These are phyloP conservation scores for Thelonectria blattea DNA, from an alignment of 2,329 filamentous ascomycete genomes.

Conservation along the genomic window DNA sequence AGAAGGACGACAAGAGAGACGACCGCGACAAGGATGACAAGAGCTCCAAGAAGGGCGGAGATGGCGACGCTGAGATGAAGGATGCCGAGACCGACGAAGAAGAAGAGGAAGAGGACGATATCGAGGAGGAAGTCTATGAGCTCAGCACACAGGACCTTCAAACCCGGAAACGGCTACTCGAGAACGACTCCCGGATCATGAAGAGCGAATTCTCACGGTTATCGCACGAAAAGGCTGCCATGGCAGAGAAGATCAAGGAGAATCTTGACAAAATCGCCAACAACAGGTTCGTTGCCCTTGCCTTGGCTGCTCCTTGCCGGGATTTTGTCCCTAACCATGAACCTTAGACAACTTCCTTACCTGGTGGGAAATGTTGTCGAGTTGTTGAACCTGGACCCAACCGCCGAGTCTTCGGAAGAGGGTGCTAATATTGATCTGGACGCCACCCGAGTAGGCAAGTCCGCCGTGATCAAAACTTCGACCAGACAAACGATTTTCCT, in stretches of 20 bases:
- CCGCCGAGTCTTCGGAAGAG: constrained; percentile 94
- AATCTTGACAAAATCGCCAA: constrained; percentile 99
- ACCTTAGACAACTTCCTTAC: constrained; percentile 87
- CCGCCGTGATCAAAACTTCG: constrained; percentile 98
- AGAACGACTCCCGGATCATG: constrained; percentile 99
- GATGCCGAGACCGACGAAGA: constrained; percentile 76
- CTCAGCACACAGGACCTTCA: constrained; percentile 94
- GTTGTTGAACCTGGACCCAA: constrained; percentile 93
- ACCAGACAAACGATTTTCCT: constrained; percentile 98
- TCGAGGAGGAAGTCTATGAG: constrained; percentile 91
- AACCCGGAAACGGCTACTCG: constrained; percentile 86
- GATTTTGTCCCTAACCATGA: constrained; percentile 7
- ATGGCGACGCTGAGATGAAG: constrained; percentile 89
- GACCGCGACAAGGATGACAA: constrained; percentile 44
- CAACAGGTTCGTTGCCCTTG: constrained; percentile 72
- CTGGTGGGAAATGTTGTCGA: constrained; percentile 98
- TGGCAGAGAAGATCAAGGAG: constrained; percentile 99
- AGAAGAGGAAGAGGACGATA: constrained; percentile 80
- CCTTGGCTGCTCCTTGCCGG: background rate
- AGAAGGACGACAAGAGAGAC: constrained; percentile 70
- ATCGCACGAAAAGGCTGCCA: constrained; percentile 92
- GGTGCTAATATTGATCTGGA: constrained; percentile 98
- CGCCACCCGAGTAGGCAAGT: constrained; percentile 95
- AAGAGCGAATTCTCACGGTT: constrained; percentile 94
- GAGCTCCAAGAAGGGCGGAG: constrained; percentile 54